Evolutionary conservation across 257 asterid species (phyloP).

Genomic region (Fraxinus cuspidata): DNA sequence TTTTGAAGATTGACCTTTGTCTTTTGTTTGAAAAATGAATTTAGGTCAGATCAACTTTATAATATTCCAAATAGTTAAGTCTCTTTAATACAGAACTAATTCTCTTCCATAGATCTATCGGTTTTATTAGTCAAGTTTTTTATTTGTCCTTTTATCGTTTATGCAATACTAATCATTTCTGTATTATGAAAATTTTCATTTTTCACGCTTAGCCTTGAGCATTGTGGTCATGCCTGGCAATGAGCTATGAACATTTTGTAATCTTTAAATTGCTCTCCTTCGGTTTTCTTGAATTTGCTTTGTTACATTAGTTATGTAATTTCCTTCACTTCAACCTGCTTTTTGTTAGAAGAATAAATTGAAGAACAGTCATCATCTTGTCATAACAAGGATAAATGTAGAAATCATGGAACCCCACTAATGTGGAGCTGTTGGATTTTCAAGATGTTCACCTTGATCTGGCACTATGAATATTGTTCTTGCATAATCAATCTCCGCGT

Average conservation of each 20-base stretch:
- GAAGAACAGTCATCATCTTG: neutral
- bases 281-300: neutral
- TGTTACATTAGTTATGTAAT: neutral
- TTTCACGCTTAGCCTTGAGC: neutral
- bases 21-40: neutral
- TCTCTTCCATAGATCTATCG: too few species aligned
- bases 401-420: neutral
- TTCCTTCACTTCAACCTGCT: conserved; percentile 5
- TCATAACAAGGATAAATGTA: conserved; percentile 1
- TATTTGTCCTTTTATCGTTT: too few species aligned
- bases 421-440: conserved; percentile 9
- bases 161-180: neutral
- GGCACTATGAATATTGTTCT: neutral
- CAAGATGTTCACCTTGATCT: conserved; percentile 10
- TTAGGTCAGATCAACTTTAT: too few species aligned
- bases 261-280: neutral
- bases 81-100: neutral
- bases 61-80: neutral
- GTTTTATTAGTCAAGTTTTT: too few species aligned
- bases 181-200: neutral
- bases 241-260: neutral
- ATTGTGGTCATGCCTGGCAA: neutral
- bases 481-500: neutral
- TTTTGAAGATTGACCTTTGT: neutral
- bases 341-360: neutral